Conservation (phyloP, 192 early-diverging fungal species). For the Neocallimastix lanati region DNA sequence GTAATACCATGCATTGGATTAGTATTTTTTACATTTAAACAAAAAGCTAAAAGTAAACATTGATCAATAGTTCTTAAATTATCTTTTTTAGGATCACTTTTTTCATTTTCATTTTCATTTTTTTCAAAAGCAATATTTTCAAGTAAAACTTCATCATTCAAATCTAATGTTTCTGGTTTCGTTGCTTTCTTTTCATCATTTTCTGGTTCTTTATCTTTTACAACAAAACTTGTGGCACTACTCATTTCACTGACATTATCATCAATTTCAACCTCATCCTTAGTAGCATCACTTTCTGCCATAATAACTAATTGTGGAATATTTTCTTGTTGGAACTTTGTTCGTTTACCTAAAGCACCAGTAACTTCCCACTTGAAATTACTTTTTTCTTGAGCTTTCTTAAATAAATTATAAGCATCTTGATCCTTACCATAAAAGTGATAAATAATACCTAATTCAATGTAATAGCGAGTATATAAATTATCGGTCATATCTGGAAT, state of each 20-base stretch:
- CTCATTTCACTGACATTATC: slow-evolving; percentile 15
- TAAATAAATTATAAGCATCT: slow-evolving; percentile 37
- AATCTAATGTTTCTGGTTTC: slow-evolving; percentile 49
- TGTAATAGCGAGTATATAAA: slow-evolving; percentile 36
- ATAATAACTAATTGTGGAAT: slow-evolving; percentile 78
- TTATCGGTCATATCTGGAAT: slow-evolving; percentile 5
- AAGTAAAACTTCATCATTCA: slow-evolving; percentile 85
- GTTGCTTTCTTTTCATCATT: neutral
- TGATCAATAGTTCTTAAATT: slow-evolving; percentile 70
- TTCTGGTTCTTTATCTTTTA: slow-evolving; percentile 9
- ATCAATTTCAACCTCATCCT: neutral
- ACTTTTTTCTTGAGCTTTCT: slow-evolving; percentile 55
- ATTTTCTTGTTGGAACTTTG: slow-evolving; percentile 81
- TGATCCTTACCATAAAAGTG: slow-evolving; percentile 57
- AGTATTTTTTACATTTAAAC: slow-evolving; percentile 85
- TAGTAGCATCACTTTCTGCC: slow-evolving; percentile 42
- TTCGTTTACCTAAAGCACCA: slow-evolving; percentile 75
- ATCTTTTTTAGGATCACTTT: slow-evolving; percentile 27
- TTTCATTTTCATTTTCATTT: slow-evolving; percentile 14
- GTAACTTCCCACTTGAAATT: slow-evolving; percentile 72
- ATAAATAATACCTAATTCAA: slow-evolving; percentile 64
- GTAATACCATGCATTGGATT: slow-evolving; percentile 88
- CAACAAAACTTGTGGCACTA: slow-evolving; percentile 1
- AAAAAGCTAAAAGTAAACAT: slow-evolving; percentile 66
- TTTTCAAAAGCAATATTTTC: slow-evolving; percentile 56